phyloP scores from a whole-genome alignment of 148 eudicot species.

The Persicaria tinctoria region DNA sequence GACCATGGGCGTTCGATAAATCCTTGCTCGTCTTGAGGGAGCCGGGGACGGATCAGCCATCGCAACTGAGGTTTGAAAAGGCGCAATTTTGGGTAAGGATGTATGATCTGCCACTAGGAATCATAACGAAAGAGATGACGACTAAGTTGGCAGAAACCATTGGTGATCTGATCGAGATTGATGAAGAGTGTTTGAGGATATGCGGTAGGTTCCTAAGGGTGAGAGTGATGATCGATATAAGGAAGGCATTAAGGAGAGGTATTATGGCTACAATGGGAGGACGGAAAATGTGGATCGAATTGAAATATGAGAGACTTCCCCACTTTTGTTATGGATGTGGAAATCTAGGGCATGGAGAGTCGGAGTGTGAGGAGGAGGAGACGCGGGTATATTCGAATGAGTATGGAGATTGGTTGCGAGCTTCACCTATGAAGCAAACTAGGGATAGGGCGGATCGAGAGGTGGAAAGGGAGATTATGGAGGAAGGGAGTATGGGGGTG shows the following conservation, averaged over 20 bases:
- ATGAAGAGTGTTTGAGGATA: background rate
- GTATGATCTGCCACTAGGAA: background rate
- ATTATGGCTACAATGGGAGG: background rate
- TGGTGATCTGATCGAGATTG: background rate
- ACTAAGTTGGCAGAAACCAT: fast-evolving
- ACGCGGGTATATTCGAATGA: background rate
- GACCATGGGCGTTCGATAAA: too few relatives aligned
- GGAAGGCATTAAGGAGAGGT: background rate
- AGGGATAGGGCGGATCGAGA: background rate
- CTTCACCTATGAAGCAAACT: background rate
- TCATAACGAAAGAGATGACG: background rate
- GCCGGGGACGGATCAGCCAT: background rate
- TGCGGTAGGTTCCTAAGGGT: background rate
- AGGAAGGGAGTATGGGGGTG: too few relatives aligned
- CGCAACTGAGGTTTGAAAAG: background rate
- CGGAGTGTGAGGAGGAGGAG: background rate
- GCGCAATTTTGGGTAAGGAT: background rate
- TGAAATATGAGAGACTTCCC: background rate
- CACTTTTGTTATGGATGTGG: background rate
- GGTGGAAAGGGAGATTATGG: background rate
- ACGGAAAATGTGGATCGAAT: background rate
- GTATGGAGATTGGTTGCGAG: background rate
- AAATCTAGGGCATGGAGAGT: background rate
- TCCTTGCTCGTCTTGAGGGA: background rate
- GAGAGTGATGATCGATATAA: background rate